Conservation (phyloP, 75 land plant genomes). For the Pinus tabuliformis region DNA sequence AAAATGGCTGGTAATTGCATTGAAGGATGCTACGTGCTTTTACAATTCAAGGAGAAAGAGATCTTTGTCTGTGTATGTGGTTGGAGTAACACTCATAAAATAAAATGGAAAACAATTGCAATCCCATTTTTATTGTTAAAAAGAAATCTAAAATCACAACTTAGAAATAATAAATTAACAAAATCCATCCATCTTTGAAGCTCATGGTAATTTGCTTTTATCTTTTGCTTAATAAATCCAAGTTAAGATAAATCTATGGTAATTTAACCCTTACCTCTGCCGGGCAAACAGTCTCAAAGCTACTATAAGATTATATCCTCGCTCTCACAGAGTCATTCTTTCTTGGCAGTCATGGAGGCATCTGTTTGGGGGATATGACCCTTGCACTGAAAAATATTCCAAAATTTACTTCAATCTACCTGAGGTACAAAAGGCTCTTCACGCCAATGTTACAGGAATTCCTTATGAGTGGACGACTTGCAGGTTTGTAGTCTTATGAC, state of each 20-base stretch:
- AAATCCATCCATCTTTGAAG: too few species aligned
- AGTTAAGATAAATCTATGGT: too few species aligned
- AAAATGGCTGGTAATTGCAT: background rate
- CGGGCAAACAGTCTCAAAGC: background rate
- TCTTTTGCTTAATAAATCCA: too few species aligned
- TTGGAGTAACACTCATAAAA: too few species aligned
- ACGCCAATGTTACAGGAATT: slow-evolving; percentile 43
- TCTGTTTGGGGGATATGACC: slow-evolving; percentile 65
- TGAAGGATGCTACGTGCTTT: too few species aligned
- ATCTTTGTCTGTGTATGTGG: too few species aligned
- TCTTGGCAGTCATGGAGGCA: slow-evolving; percentile 29
- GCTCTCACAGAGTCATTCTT: background rate
- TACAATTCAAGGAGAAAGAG: too few species aligned
- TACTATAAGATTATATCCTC: background rate
- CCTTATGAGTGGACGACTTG: slow-evolving; percentile 58
- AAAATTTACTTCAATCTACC: slow-evolving; percentile 73
- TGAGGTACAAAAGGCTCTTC: slow-evolving; percentile 74
- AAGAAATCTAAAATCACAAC: too few species aligned
- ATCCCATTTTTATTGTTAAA: too few species aligned
- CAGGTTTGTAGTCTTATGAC: slow-evolving; percentile 26
- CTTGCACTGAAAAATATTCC: slow-evolving; percentile 72
- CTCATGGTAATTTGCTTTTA: too few species aligned
- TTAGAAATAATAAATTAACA: too few species aligned
- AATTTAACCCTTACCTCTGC: background rate
- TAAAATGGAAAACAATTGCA: too few species aligned